phyloP scores from a whole-genome alignment of 192 early-diverging fungal genomes.

The Pilaira anomala region DNA sequence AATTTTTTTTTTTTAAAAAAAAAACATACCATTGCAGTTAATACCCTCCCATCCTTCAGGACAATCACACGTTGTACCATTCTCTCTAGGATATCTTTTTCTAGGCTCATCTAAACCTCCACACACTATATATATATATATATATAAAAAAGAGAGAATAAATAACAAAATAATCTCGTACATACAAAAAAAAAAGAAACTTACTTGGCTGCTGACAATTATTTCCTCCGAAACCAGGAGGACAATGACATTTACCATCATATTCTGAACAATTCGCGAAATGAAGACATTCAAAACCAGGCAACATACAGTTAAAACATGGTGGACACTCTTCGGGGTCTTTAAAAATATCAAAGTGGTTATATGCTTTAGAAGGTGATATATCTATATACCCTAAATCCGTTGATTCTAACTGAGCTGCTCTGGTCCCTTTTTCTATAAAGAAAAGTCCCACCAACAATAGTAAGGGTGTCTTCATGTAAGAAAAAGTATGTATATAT shows the following conservation, averaged over 20 bases:
- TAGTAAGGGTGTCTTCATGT: too few species aligned
- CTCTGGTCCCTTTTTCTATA: too few species aligned
- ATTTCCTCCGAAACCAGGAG: slow-evolving; percentile 75
- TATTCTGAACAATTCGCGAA: slow-evolving; percentile 71
- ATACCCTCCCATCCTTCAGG: slow-evolving; percentile 89
- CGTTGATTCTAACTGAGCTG: too few species aligned
- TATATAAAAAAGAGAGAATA: neutral
- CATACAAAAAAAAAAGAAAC: slow-evolving; percentile 2
- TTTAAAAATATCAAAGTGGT: too few species aligned
- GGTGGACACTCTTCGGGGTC: slow-evolving; percentile 55
- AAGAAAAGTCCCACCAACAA: too few species aligned
- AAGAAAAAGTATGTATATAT: too few species aligned
- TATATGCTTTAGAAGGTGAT: too few species aligned
- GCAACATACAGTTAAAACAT: slow-evolving; percentile 84
- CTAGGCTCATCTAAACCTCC: slow-evolving; percentile 61
- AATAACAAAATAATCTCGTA: neutral
- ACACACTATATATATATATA: too few species aligned
- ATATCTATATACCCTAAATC: too few species aligned
- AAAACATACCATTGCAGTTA: slow-evolving; percentile 79
- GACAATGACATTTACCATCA: slow-evolving; percentile 72
- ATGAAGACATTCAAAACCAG: slow-evolving; percentile 70
- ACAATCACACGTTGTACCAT: slow-evolving; percentile 65
- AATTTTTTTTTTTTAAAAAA: neutral
- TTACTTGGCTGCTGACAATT: slow-evolving; percentile 71
- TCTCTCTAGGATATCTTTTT: slow-evolving; percentile 53